Conservation (phyloP, 192 early-diverging fungal species). For the Diversispora epigaea region DNA sequence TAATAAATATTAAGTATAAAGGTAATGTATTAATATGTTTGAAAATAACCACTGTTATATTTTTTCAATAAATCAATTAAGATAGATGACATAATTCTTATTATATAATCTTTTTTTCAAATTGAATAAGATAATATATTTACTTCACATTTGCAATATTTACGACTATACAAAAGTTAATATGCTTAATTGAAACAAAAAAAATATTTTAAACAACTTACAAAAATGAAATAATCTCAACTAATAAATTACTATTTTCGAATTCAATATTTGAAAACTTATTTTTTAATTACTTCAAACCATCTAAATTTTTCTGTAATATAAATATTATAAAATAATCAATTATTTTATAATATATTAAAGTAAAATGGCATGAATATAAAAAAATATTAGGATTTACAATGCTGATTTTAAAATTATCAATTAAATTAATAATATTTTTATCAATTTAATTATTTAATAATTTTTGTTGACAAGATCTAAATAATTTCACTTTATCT, state of each 20-base stretch:
- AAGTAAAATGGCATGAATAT: background rate
- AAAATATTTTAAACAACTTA: background rate
- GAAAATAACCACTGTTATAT: constrained; percentile 13
- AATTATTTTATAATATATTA: background rate
- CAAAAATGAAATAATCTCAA: constrained; percentile 15
- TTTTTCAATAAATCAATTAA: constrained; percentile 16
- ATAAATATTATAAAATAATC: constrained; percentile 8
- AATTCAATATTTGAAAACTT: background rate
- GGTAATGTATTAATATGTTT: constrained; percentile 1
- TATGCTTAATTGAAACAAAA: background rate
- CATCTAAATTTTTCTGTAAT: constrained; percentile 22
- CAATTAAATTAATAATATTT: constrained; percentile 23
- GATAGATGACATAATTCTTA: constrained; percentile 15
- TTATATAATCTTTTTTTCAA: constrained; percentile 4
- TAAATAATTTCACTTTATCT: constrained; percentile 28
- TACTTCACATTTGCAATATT: constrained; percentile 9
- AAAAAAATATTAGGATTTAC: constrained; percentile 9
- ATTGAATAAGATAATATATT: background rate
- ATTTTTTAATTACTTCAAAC: constrained; percentile 1
- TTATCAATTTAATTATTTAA: constrained; percentile 18
- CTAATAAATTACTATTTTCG: constrained; percentile 2
- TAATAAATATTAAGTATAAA: background rate
- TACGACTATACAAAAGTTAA: constrained; percentile 16
- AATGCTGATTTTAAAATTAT: constrained; percentile 1
- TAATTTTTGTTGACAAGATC: constrained; percentile 18